These are phyloP conservation scores for Prunus persica DNA, from an alignment of 306 rosid species.

Conservation along the genomic window Prunus_persica_NCBIv2 NC_034009.1:18144501-18145000, in stretches of 20 bases:
- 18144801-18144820: slow-evolving; percentile 59
- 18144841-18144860: neutral
- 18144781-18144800: slow-evolving; percentile 47
- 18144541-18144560: neutral
- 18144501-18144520: no score
- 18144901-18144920: neutral
- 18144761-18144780: slow-evolving; percentile 49
- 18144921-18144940: neutral
- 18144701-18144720: slow-evolving; percentile 49
- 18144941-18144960: neutral
- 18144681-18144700: slow-evolving; percentile 58
- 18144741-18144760: slow-evolving; percentile 49
- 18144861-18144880: neutral
- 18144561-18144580: neutral
- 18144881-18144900: neutral
- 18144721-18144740: slow-evolving; percentile 46
- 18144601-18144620: neutral
- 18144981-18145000: neutral
- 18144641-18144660: slow-evolving; percentile 60
- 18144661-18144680: slow-evolving; percentile 53
- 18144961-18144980: neutral
- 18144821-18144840: slow-evolving; percentile 28
- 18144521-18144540: neutral
- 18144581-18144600: neutral
- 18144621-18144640: slow-evolving; percentile 9